Evolutionary conservation across 805 yeast genomes (phyloP), one percentile per base, ranked within the genome.

Genomic region (Yarrowia sp.): DNA sequence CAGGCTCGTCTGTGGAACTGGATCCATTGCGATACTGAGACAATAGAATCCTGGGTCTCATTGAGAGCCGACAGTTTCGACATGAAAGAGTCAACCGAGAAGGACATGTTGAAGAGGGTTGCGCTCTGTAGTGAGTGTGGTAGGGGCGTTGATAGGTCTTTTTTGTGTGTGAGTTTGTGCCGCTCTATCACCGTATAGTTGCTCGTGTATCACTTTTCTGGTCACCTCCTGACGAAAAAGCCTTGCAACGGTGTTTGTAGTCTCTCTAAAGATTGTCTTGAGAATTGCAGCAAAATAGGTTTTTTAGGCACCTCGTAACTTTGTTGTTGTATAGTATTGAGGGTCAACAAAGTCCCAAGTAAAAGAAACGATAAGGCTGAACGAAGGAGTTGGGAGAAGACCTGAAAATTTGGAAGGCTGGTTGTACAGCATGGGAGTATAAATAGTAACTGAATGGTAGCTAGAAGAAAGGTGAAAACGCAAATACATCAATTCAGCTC

Each of bases 21-120:
- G 67, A 79, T 73, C 93, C 93, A 89, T 73, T 88, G 91, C 0
- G 91, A 84, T 1, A 88, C 84, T n/a, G 87, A 81, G 44, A 87
- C 90, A 70, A 89, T 89, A n/a, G 90, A 83, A 69, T 87, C 90
- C 73, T 86, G 91, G 0, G 91, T 83, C 70, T 87, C 89, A 68
- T 69, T 75, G 69, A 75, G 74, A 1, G 78, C 74, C 3, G 77
- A 76, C 33, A 86, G 75, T 74, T 85, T 86, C 55, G 80, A 76
- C n/a, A 72, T 70, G 30, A 87, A 83, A n/a, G 77, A 78, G 53
- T 83, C 85, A 66, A 79, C 79, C 3, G 87, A 79, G 70, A 81
- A 86, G 8, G 89, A 82, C 89, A 77, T 77, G 24, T 19, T 36
- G 24, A 13, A 7, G n/a, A n/a, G 14, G 30, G 30, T 1, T 36